Evolutionary conservation across 805 yeast species (phyloP).

Genomic region (Scheffersomyces ergatensis): DNA sequence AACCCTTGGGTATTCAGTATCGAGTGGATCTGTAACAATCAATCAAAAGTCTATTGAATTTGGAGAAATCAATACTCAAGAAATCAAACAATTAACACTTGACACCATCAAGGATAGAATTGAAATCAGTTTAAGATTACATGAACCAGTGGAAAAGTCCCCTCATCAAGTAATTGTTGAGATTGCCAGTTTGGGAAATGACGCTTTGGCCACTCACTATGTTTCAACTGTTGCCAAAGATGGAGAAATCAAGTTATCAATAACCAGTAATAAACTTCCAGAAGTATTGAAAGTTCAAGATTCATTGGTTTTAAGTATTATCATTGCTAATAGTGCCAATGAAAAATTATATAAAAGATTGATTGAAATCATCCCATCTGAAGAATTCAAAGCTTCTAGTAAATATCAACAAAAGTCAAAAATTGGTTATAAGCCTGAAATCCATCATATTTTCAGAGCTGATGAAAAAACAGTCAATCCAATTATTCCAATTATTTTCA

Average conservation of each 20-base stretch:
- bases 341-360: constrained; percentile 21
- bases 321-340: constrained; percentile 26
- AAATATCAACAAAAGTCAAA: constrained; percentile 27
- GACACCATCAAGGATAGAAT: constrained; percentile 31
- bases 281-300: constrained; percentile 33
- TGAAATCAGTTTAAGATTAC: constrained; percentile 23
- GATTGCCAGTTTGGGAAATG: constrained; percentile 21
- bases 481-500: constrained; percentile 50
- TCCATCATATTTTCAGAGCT: constrained; percentile 57
- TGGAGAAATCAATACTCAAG: constrained; percentile 30
- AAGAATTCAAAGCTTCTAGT: constrained; percentile 20
- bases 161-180: constrained; percentile 37
- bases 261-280: constrained; percentile 30
- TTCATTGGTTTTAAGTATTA: constrained; percentile 25
- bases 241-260: constrained; percentile 17
- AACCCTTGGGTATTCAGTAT: constrained; percentile 26
- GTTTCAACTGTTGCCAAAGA: constrained; percentile 26
- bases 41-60: constrained; percentile 19
- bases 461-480: constrained; percentile 54
- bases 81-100: constrained; percentile 25
- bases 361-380: constrained; percentile 29
- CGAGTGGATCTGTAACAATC: constrained; percentile 27
- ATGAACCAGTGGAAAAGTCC: constrained; percentile 12
- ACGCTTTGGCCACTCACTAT: constrained; percentile 29
- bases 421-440: constrained; percentile 56